phyloP scores from a whole-genome alignment of 2,329 filamentous ascomycete species.

The Gremmenia infestans region DNA sequence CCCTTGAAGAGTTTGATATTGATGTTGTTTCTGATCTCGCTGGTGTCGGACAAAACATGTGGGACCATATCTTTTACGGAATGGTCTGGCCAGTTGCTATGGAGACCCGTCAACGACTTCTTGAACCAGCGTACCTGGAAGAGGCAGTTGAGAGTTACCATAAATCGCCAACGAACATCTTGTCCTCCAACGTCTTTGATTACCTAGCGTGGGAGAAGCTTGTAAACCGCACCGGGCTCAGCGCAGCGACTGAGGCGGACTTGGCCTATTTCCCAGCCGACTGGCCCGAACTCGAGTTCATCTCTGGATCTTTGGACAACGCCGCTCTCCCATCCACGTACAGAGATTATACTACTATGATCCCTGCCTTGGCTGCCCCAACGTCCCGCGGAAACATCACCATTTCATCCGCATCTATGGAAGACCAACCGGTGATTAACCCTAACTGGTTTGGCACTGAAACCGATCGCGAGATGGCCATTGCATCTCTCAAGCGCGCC shows the following conservation, averaged over 20 bases:
- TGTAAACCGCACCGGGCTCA: not conserved
- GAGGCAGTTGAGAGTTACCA: not conserved
- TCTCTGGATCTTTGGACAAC: not conserved
- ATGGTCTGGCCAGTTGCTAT: not conserved
- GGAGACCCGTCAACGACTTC: not conserved
- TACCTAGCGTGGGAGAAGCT: not conserved
- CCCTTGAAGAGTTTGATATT: not conserved
- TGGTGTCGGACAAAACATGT: not conserved
- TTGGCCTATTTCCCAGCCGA: not conserved
- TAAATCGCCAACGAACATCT: not conserved
- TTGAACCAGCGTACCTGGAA: not conserved
- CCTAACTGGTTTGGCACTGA: not conserved
- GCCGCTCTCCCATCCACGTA: not conserved
- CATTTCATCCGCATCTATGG: not conserved
- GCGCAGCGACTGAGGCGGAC: not conserved
- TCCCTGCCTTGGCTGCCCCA: not conserved
- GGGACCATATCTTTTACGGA: not conserved
- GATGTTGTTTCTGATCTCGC: not conserved
- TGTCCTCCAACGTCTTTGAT: not conserved
- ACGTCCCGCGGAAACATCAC: not conserved
- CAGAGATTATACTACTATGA: not conserved
- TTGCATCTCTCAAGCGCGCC: not conserved
- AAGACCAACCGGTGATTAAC: not conserved
- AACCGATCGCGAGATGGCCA: not conserved
- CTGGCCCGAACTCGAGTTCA: not conserved